Percentiles rank a stretch among this genome's conserved stretches.
These are phyloP conservation scores for Panicum miliaceum DNA, from an alignment of 176 grass and related monocot genomes.

Conservation along the genomic window DNA sequence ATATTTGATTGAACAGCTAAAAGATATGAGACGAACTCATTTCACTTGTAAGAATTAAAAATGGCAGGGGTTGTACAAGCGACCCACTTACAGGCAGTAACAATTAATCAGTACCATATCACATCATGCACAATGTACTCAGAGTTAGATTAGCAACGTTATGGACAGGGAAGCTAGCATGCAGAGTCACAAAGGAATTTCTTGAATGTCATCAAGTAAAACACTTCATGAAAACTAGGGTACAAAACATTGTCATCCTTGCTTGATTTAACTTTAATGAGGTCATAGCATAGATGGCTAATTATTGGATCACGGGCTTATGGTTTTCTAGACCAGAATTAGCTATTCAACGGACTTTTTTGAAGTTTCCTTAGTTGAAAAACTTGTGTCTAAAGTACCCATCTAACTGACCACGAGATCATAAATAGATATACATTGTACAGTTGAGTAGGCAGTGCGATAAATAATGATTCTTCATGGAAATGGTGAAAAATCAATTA, in stretches of 20 bases:
- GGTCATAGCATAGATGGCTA: not conserved
- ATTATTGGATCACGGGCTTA: not conserved
- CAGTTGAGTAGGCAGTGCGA: not conserved
- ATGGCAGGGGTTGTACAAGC: not conserved
- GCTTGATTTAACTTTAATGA: not conserved
- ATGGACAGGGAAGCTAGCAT: not conserved
- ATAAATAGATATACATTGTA: not conserved
- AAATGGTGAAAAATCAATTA: constrained; percentile 1
- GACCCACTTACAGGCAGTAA: not conserved
- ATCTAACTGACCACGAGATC: not conserved
- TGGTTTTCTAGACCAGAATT: not conserved
- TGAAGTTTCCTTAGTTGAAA: not conserved
- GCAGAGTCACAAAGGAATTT: not conserved
- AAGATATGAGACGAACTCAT: not conserved
- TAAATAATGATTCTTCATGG: not conserved
- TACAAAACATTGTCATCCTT: not conserved
- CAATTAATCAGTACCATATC: not conserved
- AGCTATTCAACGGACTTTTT: not conserved
- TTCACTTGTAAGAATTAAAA: not conserved
- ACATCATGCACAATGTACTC: not conserved
- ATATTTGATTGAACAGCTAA: not conserved
- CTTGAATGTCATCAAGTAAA: not conserved
- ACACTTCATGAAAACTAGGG: not conserved
- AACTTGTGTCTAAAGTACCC: not conserved
- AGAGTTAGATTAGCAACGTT: not conserved